Base-by-base conservation (phyloP, 345 rosid genomes). In the Sisymbrium irio region DNA sequence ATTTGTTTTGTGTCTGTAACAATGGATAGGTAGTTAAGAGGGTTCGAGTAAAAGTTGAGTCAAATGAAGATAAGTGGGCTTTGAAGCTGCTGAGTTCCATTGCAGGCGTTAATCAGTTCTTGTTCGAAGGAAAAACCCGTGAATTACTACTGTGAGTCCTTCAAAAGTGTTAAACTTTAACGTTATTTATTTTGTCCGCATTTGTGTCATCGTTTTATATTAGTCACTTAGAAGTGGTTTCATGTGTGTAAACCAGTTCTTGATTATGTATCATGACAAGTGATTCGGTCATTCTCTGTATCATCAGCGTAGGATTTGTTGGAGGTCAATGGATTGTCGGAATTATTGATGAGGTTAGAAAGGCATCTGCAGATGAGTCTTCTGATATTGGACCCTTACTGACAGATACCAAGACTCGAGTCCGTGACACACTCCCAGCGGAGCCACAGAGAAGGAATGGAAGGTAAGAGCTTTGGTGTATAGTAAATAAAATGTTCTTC, bases 361-460 rank as follows among this genome's bases (percentile, higher is more conserved):
- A 87, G 78, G 79, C 80, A 18, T 45, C 81, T 7, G 44, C 55
- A 35, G 71, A 75, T 62, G 71, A 47, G 77, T 77, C 80, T 51
- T 75, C 76, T 65, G 79, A 73, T 25, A 76, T 53, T 14, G 80
- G 72, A 53, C 89, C 91, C 0, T 67, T 86, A 37, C 46, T 90
- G 72, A 84, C 86, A 51, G 96, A 92, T 69, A 82, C 83, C 59
- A 92, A 92, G 79, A 90, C 98, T 62, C 88, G 98, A 14, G 57
- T 4, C 1, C 82, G 78, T 57, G 80, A 85, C 44, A 73, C 81
- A 36, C 89, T 92, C 12, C 98, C 98, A 19, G 67, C 85, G 45
- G 91, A 83, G 85, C 83, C 96, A 30, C 98, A 92, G 19, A 84
- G 78, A 54, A 89, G 96, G 77, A 92, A 92, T 12, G 93, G 97